Base-by-base conservation (phyloP, 2,329 filamentous ascomycete species). In the Alternaria brassicicola region DNA sequence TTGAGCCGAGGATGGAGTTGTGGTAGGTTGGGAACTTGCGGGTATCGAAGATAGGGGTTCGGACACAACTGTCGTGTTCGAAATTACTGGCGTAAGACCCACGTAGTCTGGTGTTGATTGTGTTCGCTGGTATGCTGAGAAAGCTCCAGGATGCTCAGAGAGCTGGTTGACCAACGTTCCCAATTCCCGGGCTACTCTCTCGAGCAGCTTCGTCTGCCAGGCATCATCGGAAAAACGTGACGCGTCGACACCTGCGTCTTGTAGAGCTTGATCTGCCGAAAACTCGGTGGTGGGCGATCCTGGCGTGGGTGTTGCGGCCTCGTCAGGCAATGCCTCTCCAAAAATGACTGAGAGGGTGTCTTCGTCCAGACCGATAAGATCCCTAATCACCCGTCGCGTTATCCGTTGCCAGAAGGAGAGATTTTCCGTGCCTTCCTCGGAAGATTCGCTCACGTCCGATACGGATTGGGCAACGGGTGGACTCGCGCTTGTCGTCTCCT, bases 321-420 rank as follows among this genome's bases (percentile, higher is more conserved):
- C 79, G 38, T 79, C 72, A 3, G 88, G 87, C 23, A 96, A 79
- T 2, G 86, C 81, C 74, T 97, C 93, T 12, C 95, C 95, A 55
- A 98, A 89, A 8, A 99, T 88, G 48, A 97, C 88, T 0, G 91
- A 91, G 8, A 99, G 84, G 19, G 95, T 82, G 48, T 86, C 86
- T 63, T 97, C 92, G 68, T 98, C 93, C 54, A 99, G 90, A 8
- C 94, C 94, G 74, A 98, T 90, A 41, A 99, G 80, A 72, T 97
- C 93, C 51, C 88, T 87, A 67, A 99, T 92, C 26, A 98, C 90
- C 69, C 89, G 92, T 57, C 90, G 87, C 3, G 94, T 96, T 48
- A 98, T 86, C 10, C 89, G 86, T 60, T 88, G 88, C 87, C 92
- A 92, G 65, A 96, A 85, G 1, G 90, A 88, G 63, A 92, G 88